Base-by-base conservation (phyloP, 306 rosid species). In the Vigna unguiculata region DNA sequence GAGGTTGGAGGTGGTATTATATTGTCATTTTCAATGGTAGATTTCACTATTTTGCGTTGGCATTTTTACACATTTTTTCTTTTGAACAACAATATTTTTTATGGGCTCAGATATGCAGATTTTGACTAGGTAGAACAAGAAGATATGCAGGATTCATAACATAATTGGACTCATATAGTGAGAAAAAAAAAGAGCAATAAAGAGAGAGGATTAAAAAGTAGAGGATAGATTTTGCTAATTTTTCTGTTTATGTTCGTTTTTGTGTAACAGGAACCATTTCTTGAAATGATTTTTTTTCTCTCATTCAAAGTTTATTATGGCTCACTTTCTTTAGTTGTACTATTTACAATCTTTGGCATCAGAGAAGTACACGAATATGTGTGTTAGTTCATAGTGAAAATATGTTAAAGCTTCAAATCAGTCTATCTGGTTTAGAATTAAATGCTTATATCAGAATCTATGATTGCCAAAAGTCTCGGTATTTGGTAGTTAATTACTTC, bases 121-220 rank as follows among this genome's bases (percentile, higher is more conserved):
- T 73, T 0, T 77, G 75, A 1, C 85, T 83, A 0, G 69, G 83
- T 25, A 91, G 69, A 12, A 73, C 82, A 0, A 89, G 67, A 1
- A 69, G 85, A 10, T 21, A 11, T 1, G 12, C 3, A 21, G 30
- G n/a, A 4, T 10, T 21, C 4, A 2, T 20, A 2, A 32, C n/a
- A 9, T 15, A 25, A 10, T 45, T 20, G 10, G 82, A 17, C 14
- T 65, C 41, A 2, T 74, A 76, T 40, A 70, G 15, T 66, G 41
- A 15, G 67, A 84, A 54, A 13, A 84, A 78, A n/a, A 63, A 59
- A 11, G 32, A 58, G 70, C 49, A 80, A 28, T 16, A 76, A n/a
- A 77, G 49, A 19, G 58, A 51, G 52, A 70, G n/a, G 9, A 25
- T 25, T 0, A 69, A 21, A 9, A 76, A 21, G 46, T 69, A 77